Percentiles rank a stretch among this genome's conserved stretches.
These are phyloP conservation scores for Hyphodiscus hymeniophilus DNA, from an alignment of 495 filamentous ascomycete species.

Conservation along the genomic window DNA sequence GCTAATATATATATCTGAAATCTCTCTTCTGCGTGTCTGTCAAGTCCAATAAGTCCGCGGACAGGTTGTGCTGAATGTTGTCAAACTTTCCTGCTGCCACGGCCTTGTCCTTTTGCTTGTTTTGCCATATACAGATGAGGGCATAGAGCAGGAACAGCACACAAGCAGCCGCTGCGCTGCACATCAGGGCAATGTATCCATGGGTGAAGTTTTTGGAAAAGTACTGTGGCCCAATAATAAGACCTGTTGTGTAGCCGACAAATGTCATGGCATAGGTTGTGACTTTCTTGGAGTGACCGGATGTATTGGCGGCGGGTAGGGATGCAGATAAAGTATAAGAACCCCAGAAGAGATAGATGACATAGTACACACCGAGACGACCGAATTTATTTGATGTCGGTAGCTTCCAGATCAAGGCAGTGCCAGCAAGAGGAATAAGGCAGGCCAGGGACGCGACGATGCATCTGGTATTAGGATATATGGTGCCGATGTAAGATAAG, in stretches of 20 bases:
- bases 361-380: slow-evolving; percentile 4
- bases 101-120: background rate
- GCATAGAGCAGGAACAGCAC: background rate
- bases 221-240: background rate
- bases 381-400: slow-evolving; percentile 8
- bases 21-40: background rate
- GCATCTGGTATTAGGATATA: too few species aligned
- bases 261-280: background rate
- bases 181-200: background rate
- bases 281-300: slow-evolving; percentile 8
- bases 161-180: too few species aligned
- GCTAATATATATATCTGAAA: background rate
- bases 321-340: slow-evolving; percentile 2
- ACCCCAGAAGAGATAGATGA: slow-evolving; percentile 12
- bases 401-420: slow-evolving; percentile 4
- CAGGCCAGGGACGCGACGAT: too few species aligned
- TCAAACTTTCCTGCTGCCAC: too few species aligned
- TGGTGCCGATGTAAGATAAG: too few species aligned
- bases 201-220: background rate
- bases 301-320: slow-evolving; percentile 7
- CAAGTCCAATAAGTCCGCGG: background rate
- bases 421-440: too few species aligned
- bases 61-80: background rate
- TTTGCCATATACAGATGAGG: background rate
- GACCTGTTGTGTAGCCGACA: background rate